phyloP scores from a whole-genome alignment of 73 alveolate species.

The Strombidium stylifer region DNA sequence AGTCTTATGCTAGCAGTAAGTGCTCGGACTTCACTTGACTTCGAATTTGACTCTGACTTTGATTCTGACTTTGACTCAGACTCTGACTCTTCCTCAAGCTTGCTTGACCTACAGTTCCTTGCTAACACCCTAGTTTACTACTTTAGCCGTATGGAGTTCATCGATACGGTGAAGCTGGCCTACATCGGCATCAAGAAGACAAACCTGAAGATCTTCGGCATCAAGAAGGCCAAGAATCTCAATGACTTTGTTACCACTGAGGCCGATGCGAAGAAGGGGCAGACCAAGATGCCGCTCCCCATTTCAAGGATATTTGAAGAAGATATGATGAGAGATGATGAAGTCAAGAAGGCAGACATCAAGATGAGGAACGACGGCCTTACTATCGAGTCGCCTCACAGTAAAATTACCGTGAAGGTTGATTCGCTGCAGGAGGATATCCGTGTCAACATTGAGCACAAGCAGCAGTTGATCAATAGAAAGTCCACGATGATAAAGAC shows the following conservation, averaged over 20 bases:
- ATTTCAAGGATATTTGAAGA: conserved; percentile 26
- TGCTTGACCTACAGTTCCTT: no score
- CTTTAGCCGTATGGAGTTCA: no score
- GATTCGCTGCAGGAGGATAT: conserved; percentile 5
- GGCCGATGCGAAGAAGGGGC: conserved; percentile 50
- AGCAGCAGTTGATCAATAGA: no score
- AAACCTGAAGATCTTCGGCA: conserved; percentile 60
- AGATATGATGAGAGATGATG: conserved; percentile 25
- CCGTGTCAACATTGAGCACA: conserved; percentile 3
- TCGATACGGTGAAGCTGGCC: conserved; percentile 68
- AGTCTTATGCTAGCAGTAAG: conserved; percentile 44
- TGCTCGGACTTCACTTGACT: no score
- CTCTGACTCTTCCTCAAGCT: no score
- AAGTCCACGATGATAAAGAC: no score
- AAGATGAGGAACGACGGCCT: background rate
- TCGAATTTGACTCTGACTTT: background rate
- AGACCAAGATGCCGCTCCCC: conserved; percentile 37
- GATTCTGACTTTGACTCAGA: conserved; percentile 38
- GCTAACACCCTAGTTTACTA: no score
- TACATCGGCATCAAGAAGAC: conserved; percentile 37
- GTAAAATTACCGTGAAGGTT: background rate
- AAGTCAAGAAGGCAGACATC: no score
- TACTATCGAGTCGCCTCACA: background rate
- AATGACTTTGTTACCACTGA: conserved; percentile 56
- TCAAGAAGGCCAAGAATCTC: conserved; percentile 27